phyloP scores from a whole-genome alignment of 2,329 filamentous ascomycete species.

The Tolypocladium inflatum region DNA sequence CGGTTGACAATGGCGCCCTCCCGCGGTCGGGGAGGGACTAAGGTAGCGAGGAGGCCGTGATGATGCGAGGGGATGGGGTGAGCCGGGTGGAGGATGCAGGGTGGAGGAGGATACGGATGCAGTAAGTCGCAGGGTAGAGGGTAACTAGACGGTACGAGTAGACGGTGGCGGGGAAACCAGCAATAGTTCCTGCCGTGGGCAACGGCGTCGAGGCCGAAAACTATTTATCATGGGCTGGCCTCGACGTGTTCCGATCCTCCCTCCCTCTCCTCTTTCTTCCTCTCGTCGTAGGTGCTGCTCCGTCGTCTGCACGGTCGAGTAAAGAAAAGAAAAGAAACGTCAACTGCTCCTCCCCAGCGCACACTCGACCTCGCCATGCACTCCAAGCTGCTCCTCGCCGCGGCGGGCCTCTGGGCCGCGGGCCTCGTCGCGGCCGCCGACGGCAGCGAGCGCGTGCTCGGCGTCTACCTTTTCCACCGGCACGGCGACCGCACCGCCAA shows the following conservation, averaged over 20 bases:
- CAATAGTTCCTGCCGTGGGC: neutral
- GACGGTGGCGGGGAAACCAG: neutral
- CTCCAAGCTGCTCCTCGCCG: slow-evolving; percentile 26
- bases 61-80: neutral
- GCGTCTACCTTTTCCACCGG: slow-evolving; percentile 78
- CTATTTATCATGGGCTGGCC: neutral
- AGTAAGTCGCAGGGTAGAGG: too few relatives aligned
- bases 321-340: neutral
- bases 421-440: slow-evolving; percentile 22
- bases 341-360: neutral
- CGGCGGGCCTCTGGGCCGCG: slow-evolving; percentile 17
- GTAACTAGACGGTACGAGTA: neutral
- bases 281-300: neutral
- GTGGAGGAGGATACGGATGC: too few relatives aligned
- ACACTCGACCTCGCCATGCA: too few relatives aligned
- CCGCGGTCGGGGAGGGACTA: neutral
- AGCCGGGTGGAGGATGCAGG: neutral
- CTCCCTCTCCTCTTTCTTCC: neutral
- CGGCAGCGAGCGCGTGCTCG: slow-evolving; percentile 59
- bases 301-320: neutral
- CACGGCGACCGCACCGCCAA: slow-evolving; percentile 87
- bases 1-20: neutral
- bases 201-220: neutral
- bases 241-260: neutral
- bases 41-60: neutral